These are phyloP conservation scores for Colletotrichum sp. DNA, from an alignment of 2,329 filamentous ascomycete genomes.

Conservation along the genomic window DNA sequence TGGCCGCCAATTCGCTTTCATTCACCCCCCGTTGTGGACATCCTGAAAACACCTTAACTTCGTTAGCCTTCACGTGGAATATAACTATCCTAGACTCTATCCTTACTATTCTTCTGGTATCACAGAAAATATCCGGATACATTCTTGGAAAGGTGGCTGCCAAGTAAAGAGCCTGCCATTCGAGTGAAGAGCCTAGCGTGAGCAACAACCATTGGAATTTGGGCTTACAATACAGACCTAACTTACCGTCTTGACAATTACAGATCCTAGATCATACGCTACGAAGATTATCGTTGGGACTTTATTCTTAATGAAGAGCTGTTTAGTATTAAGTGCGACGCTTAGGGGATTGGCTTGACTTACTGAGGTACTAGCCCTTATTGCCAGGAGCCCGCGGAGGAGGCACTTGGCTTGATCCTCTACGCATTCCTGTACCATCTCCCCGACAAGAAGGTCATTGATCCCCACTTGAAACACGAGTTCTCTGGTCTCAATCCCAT, in stretches of 20 bases:
- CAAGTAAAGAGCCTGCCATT: background rate
- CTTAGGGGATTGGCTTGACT: background rate
- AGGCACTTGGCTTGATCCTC: background rate
- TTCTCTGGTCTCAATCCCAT: background rate
- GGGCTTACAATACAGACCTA: background rate
- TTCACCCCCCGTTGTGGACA: background rate
- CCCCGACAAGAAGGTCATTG: background rate
- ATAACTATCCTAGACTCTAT: background rate
- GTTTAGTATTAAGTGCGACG: background rate
- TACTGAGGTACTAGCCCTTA: background rate
- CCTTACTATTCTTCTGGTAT: background rate
- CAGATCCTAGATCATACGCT: background rate
- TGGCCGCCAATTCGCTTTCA: background rate
- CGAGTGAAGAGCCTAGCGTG: accelerated
- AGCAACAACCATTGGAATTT: background rate
- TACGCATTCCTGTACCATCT: background rate
- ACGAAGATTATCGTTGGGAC: accelerated
- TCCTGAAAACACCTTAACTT: background rate
- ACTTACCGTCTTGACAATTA: background rate
- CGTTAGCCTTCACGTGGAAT: background rate
- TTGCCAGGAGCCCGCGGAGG: background rate
- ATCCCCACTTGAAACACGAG: background rate
- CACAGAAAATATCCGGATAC: background rate
- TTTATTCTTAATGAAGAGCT: background rate
- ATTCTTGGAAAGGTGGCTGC: background rate